Evolutionary conservation across 257 asterid genomes (phyloP).

Genomic region (Apocynum venetum): DNA sequence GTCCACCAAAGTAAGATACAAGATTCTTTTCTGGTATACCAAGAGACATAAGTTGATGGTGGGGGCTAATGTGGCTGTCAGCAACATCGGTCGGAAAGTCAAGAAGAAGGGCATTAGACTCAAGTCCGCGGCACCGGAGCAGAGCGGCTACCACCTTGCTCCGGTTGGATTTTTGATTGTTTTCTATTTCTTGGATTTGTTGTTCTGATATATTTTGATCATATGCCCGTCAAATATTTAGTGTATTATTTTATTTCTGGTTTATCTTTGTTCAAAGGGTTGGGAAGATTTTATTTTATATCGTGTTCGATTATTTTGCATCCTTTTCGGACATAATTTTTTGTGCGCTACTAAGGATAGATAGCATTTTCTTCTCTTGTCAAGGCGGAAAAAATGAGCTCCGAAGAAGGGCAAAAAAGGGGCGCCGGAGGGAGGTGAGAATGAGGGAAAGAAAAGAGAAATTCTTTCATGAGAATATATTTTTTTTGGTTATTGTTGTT

Average conservation of each 20-base stretch:
- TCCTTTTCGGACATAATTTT: neutral
- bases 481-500: no score
- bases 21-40: constrained; percentile 50
- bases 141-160: neutral
- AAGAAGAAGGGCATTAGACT: constrained; percentile 45
- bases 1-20: constrained; percentile 56
- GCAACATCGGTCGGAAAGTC: constrained; percentile 43
- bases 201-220: neutral
- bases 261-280: neutral
- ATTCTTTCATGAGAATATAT: no score
- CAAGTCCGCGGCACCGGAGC: constrained; percentile 39
- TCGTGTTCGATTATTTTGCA: neutral
- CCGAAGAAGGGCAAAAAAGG: no score
- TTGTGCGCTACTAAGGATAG: neutral
- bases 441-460: no score
- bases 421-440: no score
- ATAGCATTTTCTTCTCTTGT: neutral
- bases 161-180: constrained; percentile 12
- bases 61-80: constrained; percentile 43
- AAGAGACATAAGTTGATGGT: constrained; percentile 35
- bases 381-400: no score
- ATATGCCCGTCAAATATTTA: neutral
- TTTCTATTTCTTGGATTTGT: constrained; percentile 14
- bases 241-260: neutral
- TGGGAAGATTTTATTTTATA: neutral